Percentiles rank a stretch among this genome's conserved stretches.
Evolutionary conservation across 805 yeast species (phyloP).

Genomic region (Ascoidea tarda): DNA sequence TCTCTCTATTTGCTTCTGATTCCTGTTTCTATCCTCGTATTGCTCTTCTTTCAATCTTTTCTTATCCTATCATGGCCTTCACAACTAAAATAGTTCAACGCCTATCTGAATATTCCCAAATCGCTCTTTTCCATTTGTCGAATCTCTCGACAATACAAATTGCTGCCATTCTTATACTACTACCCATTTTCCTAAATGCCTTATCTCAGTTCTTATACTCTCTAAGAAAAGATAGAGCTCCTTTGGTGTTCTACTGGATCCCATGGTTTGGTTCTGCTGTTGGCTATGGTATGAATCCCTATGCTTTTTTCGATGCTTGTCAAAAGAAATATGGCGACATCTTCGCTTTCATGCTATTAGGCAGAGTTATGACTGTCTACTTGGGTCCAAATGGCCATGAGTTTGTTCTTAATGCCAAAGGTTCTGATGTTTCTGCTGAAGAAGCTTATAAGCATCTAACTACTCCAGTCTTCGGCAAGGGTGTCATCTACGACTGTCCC

Average conservation of each 20-base stretch:
- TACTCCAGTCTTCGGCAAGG: slow-evolving; percentile 98
- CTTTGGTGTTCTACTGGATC: slow-evolving; percentile 80
- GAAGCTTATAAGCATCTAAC: slow-evolving; percentile 92
- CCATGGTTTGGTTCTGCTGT: slow-evolving; percentile 95
- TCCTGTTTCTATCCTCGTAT: no score
- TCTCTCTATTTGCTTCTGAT: no score
- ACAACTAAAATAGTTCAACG: neutral
- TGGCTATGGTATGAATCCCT: slow-evolving; percentile 85
- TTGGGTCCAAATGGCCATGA: slow-evolving; percentile 98
- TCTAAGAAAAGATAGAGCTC: slow-evolving; percentile 71
- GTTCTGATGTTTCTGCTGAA: slow-evolving; percentile 86
- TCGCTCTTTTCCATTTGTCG: neutral
- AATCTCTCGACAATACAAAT: slow-evolving; percentile 5
- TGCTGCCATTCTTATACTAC: slow-evolving; percentile 19
- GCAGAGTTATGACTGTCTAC: slow-evolving; percentile 88
- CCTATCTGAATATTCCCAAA: neutral
- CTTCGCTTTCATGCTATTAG: slow-evolving; percentile 79
- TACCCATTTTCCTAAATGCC: slow-evolving; percentile 55
- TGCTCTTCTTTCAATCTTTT: no score
- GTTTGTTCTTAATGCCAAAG: slow-evolving; percentile 82
- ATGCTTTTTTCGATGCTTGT: slow-evolving; percentile 70
- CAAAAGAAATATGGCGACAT: slow-evolving; percentile 83
- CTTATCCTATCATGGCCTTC: neutral
- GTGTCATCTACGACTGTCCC: slow-evolving; percentile 95
- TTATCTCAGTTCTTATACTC: slow-evolving; percentile 57